Evolutionary conservation across 2,329 filamentous ascomycete species (phyloP), one percentile per base, ranked within the genome.

Genomic region (Penicillium sp.): DNA sequence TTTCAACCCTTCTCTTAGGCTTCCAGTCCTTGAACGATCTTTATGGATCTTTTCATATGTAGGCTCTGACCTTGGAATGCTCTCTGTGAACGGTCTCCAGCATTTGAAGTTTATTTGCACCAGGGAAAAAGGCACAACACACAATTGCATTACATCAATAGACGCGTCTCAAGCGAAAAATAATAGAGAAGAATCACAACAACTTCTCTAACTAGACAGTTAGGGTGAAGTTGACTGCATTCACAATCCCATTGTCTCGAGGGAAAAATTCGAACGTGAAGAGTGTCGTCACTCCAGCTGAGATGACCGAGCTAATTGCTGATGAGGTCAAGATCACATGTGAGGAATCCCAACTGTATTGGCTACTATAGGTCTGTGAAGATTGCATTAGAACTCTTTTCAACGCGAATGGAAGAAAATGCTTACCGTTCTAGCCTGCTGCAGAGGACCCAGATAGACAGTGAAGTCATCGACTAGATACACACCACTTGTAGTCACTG

Each of bases 391-490:
- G 7, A 24, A 24, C 16, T 13, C 34, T 9, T 2, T 6, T 13
- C 24, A 7, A 28, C 21, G 13, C 13, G 33, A 18, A 12, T 21
- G 8, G 13, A 15, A 31, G 5, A 24, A 33, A 10, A 23, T 59
- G 8, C 57, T 57, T 57, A 71, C 76, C 15, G 73, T 63, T 12
- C 64, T 60, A 1, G 69, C 77, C 56, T 81, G 73, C 61, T 84
- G 80, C 23, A 85, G 63, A 2, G 77, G 72, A 0, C 79, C 78
- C 1, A 84, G 66, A 28, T 74, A 81, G 60, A 74, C 65, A 0
- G 82, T 85, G 79, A 79, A 85, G 45, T 79, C 75, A 56, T 85
- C 82, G 4, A 81, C 73, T 6, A 85, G 62, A 47, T 75, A 81
- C 6, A 66, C 72, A 1, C 80, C 80, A 53, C 81, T 78, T 1